Percentiles rank a stretch among this genome's conserved stretches.
Evolutionary conservation across 176 grass and related monocot species (phyloP).

Genomic region (Alopecurus myosuroides): DNA sequence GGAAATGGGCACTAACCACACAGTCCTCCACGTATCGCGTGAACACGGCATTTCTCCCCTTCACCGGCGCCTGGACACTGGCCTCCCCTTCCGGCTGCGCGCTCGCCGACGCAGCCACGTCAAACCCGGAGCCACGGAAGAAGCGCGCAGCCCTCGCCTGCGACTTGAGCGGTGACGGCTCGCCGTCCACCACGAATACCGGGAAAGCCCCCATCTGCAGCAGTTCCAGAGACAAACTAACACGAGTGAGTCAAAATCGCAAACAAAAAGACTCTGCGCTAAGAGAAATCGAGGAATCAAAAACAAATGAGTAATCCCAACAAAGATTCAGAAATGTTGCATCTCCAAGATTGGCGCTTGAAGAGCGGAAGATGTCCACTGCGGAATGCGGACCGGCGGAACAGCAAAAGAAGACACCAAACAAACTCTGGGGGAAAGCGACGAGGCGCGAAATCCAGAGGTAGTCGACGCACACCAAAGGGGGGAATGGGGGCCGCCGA

Average conservation of each 20-base stretch:
- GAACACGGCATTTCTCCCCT: constrained; percentile 45
- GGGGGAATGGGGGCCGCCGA: not conserved
- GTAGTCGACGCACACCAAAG: not conserved
- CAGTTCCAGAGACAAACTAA: not conserved
- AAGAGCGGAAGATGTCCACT: not conserved
- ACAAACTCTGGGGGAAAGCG: not conserved
- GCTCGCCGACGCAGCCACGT: constrained; percentile 42
- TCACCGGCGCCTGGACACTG: constrained; percentile 25
- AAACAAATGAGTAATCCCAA: not conserved
- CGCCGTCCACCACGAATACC: constrained; percentile 86
- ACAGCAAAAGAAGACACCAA: not conserved
- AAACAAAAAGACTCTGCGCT: not conserved
- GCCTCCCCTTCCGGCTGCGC: constrained; percentile 4
- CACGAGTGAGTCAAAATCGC: not conserved
- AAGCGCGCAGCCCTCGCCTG: constrained; percentile 84
- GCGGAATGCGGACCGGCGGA: not conserved
- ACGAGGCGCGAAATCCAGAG: not conserved
- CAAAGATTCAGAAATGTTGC: not conserved
- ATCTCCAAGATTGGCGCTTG: constrained; percentile 9
- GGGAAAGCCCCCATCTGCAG: constrained; percentile 87
- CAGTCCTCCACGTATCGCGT: constrained; percentile 53
- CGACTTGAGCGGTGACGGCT: constrained; percentile 76
- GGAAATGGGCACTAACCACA: constrained; percentile 22
- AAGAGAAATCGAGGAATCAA: not conserved
- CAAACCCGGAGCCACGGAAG: constrained; percentile 62